Percentiles rank a stretch among this genome's conserved stretches.
Evolutionary conservation across 192 early-diverging fungal genomes (phyloP).

Genomic region (Spizellomyces punctatus): DNA sequence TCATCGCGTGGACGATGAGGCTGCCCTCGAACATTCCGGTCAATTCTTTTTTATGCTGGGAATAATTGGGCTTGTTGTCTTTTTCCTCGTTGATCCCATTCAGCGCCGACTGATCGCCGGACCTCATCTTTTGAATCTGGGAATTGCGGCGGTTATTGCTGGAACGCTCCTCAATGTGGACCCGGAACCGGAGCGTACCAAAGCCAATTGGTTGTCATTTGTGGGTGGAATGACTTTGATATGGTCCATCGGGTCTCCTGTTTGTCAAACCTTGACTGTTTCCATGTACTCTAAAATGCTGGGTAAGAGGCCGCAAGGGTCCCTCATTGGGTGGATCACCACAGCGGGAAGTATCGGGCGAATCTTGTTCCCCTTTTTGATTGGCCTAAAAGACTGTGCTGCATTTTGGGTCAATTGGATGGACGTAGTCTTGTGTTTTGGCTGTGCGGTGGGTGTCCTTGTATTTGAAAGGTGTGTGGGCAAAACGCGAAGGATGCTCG

Average conservation of each 20-base stretch:
- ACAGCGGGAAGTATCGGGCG: slow-evolving; percentile 39
- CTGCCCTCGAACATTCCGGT: slow-evolving; percentile 18
- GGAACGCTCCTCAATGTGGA: slow-evolving; percentile 26
- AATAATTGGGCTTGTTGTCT: slow-evolving; percentile 27
- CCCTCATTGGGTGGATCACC: slow-evolving; percentile 41
- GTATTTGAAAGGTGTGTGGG: slow-evolving; percentile 16
- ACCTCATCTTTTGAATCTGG: slow-evolving; percentile 19
- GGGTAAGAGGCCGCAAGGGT: slow-evolving; percentile 35
- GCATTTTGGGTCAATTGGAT: slow-evolving; percentile 23
- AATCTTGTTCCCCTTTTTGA: slow-evolving; percentile 37
- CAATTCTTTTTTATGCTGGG: slow-evolving; percentile 37
- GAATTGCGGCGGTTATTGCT: slow-evolving; percentile 9
- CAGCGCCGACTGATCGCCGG: slow-evolving; percentile 19
- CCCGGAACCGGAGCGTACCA: slow-evolving; percentile 4
- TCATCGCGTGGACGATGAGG: background rate
- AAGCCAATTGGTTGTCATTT: slow-evolving; percentile 15
- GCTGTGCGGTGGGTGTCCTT: slow-evolving; percentile 17
- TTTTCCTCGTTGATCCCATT: slow-evolving; percentile 31
- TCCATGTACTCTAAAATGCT: slow-evolving; percentile 40
- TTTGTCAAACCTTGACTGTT: slow-evolving; percentile 46
- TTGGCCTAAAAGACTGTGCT: slow-evolving; percentile 8
- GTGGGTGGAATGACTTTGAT: slow-evolving; percentile 35
- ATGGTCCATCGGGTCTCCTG: slow-evolving; percentile 42
- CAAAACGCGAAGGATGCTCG: background rate
- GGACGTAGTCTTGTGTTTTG: slow-evolving; percentile 23